Base-by-base conservation (phyloP, 306 rosid species). In the Herpetospermum pedunculosum region DNA sequence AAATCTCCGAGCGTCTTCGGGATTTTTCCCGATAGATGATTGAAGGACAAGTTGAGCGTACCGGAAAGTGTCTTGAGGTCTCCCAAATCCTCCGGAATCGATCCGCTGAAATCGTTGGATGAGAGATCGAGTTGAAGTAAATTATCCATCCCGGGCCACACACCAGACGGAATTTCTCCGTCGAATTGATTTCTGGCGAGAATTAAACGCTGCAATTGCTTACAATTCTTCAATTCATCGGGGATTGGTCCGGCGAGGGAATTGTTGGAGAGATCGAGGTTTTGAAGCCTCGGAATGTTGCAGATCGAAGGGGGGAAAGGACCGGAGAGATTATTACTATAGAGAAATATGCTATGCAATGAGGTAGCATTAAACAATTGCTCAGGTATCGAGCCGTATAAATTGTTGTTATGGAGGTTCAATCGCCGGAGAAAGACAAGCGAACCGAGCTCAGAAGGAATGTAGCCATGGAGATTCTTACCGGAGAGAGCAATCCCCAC, bases 341-440 rank as follows among this genome's bases (percentile, higher is more conserved):
- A 86, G 75, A 95, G 99, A 76, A 87, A 95, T 30, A 95, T 25
- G 50, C 93, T 88, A 73, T 90, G 99, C 26, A 95, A 86, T 0
- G 96, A 84, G 16, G 92, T 85, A 40, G 99, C 99, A 63, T 95
- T 95, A 84, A 95, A 95, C 80, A 95, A 90, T 78, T 87, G 92
- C 12, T 77, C 59, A 0, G 99, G 99, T 13, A 95, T 83, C 2
- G 89, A 81, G 6, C 99, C 99, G 52, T 80, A 80, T 80, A 95
- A 85, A 59, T 78, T 82, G 58, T 95, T 95, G 78, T 49, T 79
- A 44, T 92, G 99, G 62, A 95, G 86, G 59, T 90, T 95, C 40
- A 95, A 85, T 4, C 99, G 95, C 58, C 99, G 96, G 76, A 95
- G 97, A 55, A 78, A 91, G 34, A 70, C 75, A 6, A 95, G 81